Base-by-base conservation (phyloP, 2,329 filamentous ascomycete genomes). In the Periconia digitata region DNA sequence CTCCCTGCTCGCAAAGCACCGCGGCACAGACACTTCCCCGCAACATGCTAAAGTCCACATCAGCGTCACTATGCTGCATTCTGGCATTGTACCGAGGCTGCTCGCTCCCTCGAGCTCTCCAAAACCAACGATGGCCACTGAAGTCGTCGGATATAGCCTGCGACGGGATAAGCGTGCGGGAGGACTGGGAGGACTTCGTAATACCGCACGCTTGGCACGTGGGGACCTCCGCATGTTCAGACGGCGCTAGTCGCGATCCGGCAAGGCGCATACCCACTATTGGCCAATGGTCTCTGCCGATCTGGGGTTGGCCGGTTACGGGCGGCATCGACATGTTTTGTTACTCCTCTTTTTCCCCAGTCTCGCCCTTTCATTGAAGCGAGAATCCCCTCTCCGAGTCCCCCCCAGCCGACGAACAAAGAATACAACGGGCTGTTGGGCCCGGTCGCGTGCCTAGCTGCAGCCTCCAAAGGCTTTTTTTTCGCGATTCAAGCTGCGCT, bases 141-240 rank as follows among this genome's bases (percentile, higher is more conserved):
- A 24, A 34, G 4, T 15, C 29, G 10, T 20, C 21, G 35, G 32
- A 37, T 24, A 22, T 24, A 16, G 10, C 5, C 42, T 38, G 17
- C 20, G 37, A 36, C 7, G 35, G 35, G 42, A 38, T 8, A 44
- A 38, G 42, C 32, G 42, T 32, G 42, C 32, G 42, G 42, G 24
- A 44, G 21, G 17, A 22, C n/a, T 8, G 57, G 60, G 59, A 58
- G 59, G 37, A 27, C 38, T 44, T 18, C n/a, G n/a, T n/a, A n/a
- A n/a, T n/a, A n/a, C n/a, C n/a, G n/a, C n/a, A n/a, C n/a, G n/a
- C 60, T 66, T 62, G 59, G 61, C 58, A 44, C 51, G 53, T 66
- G 62, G 62, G 54, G 62, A 59, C 57, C 63, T 61, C 61, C 38
- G 38, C 38, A 27, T 24, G 6, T 7, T 23, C 3, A 24, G n/a